Evolutionary conservation across 805 yeast genomes (phyloP), one percentile per base, ranked within the genome.

Genomic region (Wickerhamiella sorbophila): DNA sequence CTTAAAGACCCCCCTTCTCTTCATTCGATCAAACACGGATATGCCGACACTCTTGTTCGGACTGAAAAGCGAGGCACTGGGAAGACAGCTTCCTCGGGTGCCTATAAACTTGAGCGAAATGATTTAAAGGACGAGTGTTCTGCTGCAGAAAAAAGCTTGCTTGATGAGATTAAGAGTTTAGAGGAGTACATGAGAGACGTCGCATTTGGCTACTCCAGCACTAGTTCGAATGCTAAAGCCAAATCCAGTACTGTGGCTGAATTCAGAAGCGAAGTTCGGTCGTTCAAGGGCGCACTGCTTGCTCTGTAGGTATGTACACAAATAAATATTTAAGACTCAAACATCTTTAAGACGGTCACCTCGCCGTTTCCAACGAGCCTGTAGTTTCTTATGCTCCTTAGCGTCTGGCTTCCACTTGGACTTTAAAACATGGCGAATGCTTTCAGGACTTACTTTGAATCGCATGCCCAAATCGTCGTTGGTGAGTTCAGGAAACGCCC

Each of bases 371-470:
- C 83, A 79, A 47, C 88, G 67, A 15, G 61, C 60, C 26, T 64
- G 58, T 2, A 69, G 38, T 15, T 69, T 55, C 22, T 52, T 58
- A 32, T 64, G 69, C 45, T 77, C 82, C n/a, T 66, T 68, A 1
- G 63, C 68, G 4, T 59, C 65, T 0, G 95, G 94, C 15, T 57
- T 60, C 93, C 94, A 87, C 31, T 69, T 74, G 4, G 88, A 77
- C 55, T 74, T 77, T 48, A 87, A 56, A 16, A 87, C 84, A 48
- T 94, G 70, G 44, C 94, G 65, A 2, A 86, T 71, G 0, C 87
- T 82, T 50, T 86, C 93, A 1, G 93, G 88, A 1, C 91, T 79
- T 4, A 84, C 69, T 38, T 70, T 64, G 59, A 79, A 86, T 53
- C 70, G 70, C 26, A 70, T 64, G 0, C 85, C 79, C 4, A 87